Evolutionary conservation across 2,329 filamentous ascomycete genomes (phyloP).

Genomic region (Chrysosporium keratinophilum): DNA sequence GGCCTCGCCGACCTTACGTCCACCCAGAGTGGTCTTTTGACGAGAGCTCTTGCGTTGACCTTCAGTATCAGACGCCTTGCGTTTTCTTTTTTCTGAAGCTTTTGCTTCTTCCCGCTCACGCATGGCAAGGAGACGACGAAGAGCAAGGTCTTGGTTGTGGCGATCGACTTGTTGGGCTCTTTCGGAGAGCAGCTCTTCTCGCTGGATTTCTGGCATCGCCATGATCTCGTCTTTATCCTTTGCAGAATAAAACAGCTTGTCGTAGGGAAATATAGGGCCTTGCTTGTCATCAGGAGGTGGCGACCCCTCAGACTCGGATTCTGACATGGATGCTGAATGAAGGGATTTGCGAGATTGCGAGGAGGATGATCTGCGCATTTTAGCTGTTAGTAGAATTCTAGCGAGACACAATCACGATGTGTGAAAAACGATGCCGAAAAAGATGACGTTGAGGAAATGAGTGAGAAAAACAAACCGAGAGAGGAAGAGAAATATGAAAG

Average conservation of each 20-base stretch:
- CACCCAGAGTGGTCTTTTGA: constrained; percentile 56
- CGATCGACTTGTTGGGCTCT: constrained; percentile 73
- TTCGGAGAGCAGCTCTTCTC: constrained; percentile 81
- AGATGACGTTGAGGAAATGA: not conserved
- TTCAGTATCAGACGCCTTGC: constrained; percentile 68
- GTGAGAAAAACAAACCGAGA: not conserved
- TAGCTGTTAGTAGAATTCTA: constrained; percentile 10
- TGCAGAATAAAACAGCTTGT: constrained; percentile 69
- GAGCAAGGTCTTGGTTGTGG: constrained; percentile 68
- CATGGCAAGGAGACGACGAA: constrained; percentile 65
- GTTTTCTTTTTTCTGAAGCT: constrained; percentile 47
- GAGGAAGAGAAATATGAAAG: constrained; percentile 4
- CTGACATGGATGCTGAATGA: constrained; percentile 79
- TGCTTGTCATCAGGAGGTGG: constrained; percentile 36
- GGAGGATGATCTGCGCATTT: constrained; percentile 51
- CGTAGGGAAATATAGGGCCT: constrained; percentile 62
- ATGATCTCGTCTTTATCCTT: constrained; percentile 70
- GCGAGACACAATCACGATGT: not conserved
- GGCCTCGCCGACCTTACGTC: constrained; percentile 57
- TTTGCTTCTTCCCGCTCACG: constrained; percentile 52
- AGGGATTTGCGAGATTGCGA: constrained; percentile 60
- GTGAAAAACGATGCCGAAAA: not conserved
- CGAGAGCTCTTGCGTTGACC: constrained; percentile 62
- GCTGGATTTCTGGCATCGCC: constrained; percentile 77
- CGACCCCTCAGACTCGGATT: constrained; percentile 62